A percentile compares a stretch with the other conserved stretches of the same genome.
These are phyloP conservation scores for Thamnidium elegans DNA, from an alignment of 192 early-diverging fungal species.

Conservation along the genomic window DNA sequence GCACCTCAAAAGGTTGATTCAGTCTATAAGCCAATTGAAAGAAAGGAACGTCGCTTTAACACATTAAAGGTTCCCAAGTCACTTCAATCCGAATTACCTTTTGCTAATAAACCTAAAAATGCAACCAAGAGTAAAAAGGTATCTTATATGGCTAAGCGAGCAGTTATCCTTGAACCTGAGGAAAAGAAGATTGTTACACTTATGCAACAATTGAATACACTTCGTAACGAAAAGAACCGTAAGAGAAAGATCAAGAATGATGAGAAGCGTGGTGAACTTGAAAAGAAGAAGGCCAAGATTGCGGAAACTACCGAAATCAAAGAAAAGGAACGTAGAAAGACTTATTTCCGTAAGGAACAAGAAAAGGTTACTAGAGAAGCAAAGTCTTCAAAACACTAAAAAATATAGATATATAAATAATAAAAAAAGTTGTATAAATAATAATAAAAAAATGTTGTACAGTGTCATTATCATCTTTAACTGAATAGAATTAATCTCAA, in stretches of 20 bases:
- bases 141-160: constrained; percentile 61
- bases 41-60: constrained; percentile 76
- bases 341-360: constrained; percentile 64
- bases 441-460: too few relatives aligned
- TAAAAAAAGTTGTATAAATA: too few relatives aligned
- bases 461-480: too few relatives aligned
- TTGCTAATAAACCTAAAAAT: constrained; percentile 85
- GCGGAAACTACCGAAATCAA: constrained; percentile 46
- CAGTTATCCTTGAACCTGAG: constrained; percentile 86
- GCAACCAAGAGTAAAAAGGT: constrained; percentile 48
- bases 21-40: constrained; percentile 82
- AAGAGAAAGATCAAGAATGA: constrained; percentile 70
- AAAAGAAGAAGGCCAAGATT: constrained; percentile 55
- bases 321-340: constrained; percentile 62
- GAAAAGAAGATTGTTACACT: constrained; percentile 84
- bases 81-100: constrained; percentile 81
- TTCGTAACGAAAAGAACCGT: constrained; percentile 80
- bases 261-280: constrained; percentile 47
- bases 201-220: constrained; percentile 83
- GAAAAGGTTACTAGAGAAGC: not conserved
- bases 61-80: constrained; percentile 76
- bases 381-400: not conserved
- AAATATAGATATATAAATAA: too few relatives aligned
- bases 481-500: too few relatives aligned
- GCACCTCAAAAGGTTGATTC: constrained; percentile 83